Percentiles rank a stretch among this genome's conserved stretches.
Conservation (phyloP, 306 rosid genomes). For the Sicyos edulis region DNA sequence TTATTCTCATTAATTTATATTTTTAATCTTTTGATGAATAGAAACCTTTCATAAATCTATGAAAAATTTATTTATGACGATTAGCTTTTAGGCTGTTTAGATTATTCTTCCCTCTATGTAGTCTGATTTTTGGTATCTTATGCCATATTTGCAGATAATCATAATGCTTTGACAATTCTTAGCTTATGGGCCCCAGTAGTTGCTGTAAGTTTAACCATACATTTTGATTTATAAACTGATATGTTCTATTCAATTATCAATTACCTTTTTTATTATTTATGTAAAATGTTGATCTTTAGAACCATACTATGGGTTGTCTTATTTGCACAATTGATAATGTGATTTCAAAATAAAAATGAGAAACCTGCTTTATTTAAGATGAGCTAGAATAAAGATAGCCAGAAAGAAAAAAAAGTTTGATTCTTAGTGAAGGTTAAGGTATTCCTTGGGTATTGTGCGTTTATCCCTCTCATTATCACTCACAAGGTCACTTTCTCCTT, state of each 20-base stretch:
- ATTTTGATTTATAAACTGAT: background rate
- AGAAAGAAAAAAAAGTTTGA: background rate
- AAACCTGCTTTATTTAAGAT: too few relatives aligned
- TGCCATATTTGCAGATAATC: slow-evolving; percentile 54
- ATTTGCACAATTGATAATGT: background rate
- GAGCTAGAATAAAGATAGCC: background rate
- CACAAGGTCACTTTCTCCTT: too few relatives aligned
- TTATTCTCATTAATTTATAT: background rate
- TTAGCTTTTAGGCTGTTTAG: background rate
- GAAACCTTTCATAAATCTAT: background rate
- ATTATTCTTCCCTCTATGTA: background rate
- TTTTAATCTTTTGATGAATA: background rate
- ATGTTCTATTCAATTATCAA: background rate
- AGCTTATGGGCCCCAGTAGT: slow-evolving; percentile 83
- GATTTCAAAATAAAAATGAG: background rate
- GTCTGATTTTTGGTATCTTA: background rate
- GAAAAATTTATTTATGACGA: background rate
- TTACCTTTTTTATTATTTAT: background rate
- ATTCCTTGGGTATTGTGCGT: too few relatives aligned
- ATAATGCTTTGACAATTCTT: slow-evolving; percentile 61
- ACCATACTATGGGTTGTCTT: background rate
- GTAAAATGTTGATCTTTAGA: background rate
- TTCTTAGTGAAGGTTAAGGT: background rate
- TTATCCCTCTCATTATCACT: too few relatives aligned
- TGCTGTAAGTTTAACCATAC: slow-evolving; percentile 46